Conservation (phyloP, 805 yeast genomes). For the Cyberlindnera lachancei region DNA sequence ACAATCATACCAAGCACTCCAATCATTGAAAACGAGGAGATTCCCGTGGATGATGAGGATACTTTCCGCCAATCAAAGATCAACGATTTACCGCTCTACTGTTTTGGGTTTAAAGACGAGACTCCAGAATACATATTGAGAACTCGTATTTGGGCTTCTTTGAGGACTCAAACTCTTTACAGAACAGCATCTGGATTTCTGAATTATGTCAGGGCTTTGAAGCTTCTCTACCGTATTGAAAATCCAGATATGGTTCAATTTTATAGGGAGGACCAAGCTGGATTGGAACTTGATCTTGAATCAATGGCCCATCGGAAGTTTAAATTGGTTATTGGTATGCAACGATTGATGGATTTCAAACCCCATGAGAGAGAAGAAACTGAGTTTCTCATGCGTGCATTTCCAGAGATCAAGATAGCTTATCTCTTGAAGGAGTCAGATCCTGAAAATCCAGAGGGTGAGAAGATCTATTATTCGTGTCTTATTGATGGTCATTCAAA, state of each 20-base stretch:
- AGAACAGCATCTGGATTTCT: slow-evolving; percentile 79
- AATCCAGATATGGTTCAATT: slow-evolving; percentile 43
- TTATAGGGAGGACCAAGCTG: slow-evolving; percentile 41
- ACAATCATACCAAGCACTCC: slow-evolving; percentile 3
- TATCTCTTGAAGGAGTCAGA: slow-evolving; percentile 41
- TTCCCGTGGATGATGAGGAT: slow-evolving; percentile 25
- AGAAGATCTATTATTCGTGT: slow-evolving; percentile 49
- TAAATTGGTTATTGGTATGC: slow-evolving; percentile 80
- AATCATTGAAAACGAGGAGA: slow-evolving; percentile 24
- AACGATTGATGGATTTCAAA: slow-evolving; percentile 61
- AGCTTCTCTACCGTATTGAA: slow-evolving; percentile 61
- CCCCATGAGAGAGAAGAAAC: slow-evolving; percentile 62
- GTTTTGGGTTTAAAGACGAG: slow-evolving; percentile 65
- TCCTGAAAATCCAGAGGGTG: slow-evolving; percentile 20
- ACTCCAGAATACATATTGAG: slow-evolving; percentile 56
- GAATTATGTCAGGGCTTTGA: slow-evolving; percentile 71
- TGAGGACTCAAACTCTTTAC: slow-evolving; percentile 76
- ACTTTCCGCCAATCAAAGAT: slow-evolving; percentile 33
- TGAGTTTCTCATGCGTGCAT: slow-evolving; percentile 58
- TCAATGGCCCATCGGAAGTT: slow-evolving; percentile 76
- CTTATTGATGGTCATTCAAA: slow-evolving; percentile 55
- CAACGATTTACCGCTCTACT: slow-evolving; percentile 61
- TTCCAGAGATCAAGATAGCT: slow-evolving; percentile 57
- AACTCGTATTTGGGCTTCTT: slow-evolving; percentile 83
- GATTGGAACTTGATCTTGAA: slow-evolving; percentile 56